Percentiles rank a stretch among this genome's conserved stretches.
Conservation (phyloP, 352 stramenopile genomes). For the Saprolegnia diclina region DNA sequence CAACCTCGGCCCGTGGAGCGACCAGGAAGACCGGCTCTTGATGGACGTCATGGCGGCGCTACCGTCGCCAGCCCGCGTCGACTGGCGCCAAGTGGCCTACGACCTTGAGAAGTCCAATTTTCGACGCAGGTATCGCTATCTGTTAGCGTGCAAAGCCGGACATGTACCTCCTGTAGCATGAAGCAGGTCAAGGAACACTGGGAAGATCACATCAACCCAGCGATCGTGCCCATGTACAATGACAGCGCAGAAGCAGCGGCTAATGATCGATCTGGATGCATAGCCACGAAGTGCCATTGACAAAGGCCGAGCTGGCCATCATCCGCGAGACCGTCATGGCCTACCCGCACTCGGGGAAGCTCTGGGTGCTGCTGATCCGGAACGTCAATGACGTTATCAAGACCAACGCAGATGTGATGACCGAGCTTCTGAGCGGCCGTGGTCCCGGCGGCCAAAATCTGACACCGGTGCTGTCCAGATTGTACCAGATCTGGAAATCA, state of each 20-base stretch:
- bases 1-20: not conserved
- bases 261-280: too few species aligned
- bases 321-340: not conserved
- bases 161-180: not conserved
- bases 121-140: not conserved
- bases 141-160: not conserved
- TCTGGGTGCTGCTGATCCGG: not conserved
- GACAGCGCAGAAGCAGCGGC: too few species aligned
- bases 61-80: too few species aligned
- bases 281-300: not conserved
- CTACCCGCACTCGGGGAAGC: not conserved
- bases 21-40: not conserved
- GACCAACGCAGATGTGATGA: not conserved
- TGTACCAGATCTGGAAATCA: too few species aligned
- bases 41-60: not conserved
- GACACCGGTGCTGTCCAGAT: not conserved
- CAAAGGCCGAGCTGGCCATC: not conserved
- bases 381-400: not conserved
- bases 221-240: not conserved
- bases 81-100: not conserved
- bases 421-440: not conserved
- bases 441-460: not conserved
- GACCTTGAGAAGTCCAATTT: not conserved
- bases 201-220: constrained; percentile 1
- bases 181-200: not conserved